A percentile compares a stretch with the other conserved stretches of the same genome.
These are phyloP conservation scores for Skeletonema tropicum DNA, from an alignment of 108 stramenopile species.

Conservation along the genomic window DNA sequence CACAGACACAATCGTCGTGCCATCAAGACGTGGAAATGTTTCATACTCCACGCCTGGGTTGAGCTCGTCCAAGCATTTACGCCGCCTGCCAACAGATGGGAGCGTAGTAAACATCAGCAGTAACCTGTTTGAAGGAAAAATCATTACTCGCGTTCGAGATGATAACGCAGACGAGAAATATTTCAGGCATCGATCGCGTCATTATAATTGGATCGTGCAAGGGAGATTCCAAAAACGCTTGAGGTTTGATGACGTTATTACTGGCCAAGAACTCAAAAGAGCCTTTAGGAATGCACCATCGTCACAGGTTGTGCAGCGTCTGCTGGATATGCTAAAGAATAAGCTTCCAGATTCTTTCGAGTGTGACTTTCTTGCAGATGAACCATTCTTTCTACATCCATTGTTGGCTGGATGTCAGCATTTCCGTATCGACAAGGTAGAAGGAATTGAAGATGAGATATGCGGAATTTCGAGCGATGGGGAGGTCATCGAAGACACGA, in stretches of 20 bases:
- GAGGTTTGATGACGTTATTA: slow-evolving; percentile 47
- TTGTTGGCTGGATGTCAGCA: slow-evolving; percentile 52
- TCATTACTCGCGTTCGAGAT: slow-evolving; percentile 41
- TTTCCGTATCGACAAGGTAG: slow-evolving; percentile 46
- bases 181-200: slow-evolving; percentile 39
- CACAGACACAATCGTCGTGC: slow-evolving; percentile 18
- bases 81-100: slow-evolving; percentile 37
- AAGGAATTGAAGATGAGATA: slow-evolving; percentile 15
- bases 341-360: slow-evolving; percentile 52
- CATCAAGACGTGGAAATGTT: slow-evolving; percentile 19
- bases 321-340: slow-evolving; percentile 33
- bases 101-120: slow-evolving; percentile 18
- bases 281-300: slow-evolving; percentile 51
- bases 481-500: slow-evolving; percentile 43
- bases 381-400: slow-evolving; percentile 49
- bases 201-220: slow-evolving; percentile 52
- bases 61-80: background rate
- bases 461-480: slow-evolving; percentile 31
- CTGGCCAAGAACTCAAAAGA: slow-evolving; percentile 55
- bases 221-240: slow-evolving; percentile 40
- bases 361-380: slow-evolving; percentile 42
- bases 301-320: slow-evolving; percentile 29
- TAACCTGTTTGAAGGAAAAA: slow-evolving; percentile 36
- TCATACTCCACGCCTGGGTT: background rate
- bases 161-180: slow-evolving; percentile 24